phyloP scores from a whole-genome alignment of 768 basidiomycete genomes.

The Pleurotus cornucopiae region DNA sequence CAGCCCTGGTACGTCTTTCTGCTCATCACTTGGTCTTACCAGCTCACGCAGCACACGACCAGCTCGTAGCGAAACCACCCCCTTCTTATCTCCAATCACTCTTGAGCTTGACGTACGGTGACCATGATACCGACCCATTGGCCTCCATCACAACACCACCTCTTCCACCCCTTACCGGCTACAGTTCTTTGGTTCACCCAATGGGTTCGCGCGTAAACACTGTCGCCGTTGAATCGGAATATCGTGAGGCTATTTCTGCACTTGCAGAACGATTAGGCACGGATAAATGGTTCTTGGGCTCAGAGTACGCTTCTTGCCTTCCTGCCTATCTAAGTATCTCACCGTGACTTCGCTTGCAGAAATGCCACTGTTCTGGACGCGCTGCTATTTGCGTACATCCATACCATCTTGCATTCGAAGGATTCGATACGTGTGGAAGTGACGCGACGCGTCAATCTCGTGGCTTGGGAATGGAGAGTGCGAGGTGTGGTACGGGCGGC shows the following conservation, averaged over 20 bases:
- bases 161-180: slow-evolving; percentile 67
- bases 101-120: slow-evolving; percentile 29
- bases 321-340: background rate
- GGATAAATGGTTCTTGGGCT: slow-evolving; percentile 80
- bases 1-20: slow-evolving; percentile 54
- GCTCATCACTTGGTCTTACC: slow-evolving; percentile 1
- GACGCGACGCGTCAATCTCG: slow-evolving; percentile 68
- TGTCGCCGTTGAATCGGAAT: slow-evolving; percentile 48
- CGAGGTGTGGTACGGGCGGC: slow-evolving; percentile 51
- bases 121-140: slow-evolving; percentile 28
- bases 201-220: slow-evolving; percentile 56
- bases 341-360: slow-evolving; percentile 29
- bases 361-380: slow-evolving; percentile 79
- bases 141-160: slow-evolving; percentile 58
- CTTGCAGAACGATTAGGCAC: slow-evolving; percentile 73
- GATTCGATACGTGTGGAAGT: slow-evolving; percentile 56
- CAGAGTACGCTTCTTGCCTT: slow-evolving; percentile 38
- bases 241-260: slow-evolving; percentile 66
- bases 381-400: slow-evolving; percentile 77
- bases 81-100: slow-evolving; percentile 39
- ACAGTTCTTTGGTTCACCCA: slow-evolving; percentile 56
- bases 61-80: slow-evolving; percentile 49
- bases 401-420: slow-evolving; percentile 52
- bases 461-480: slow-evolving; percentile 75
- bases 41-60: background rate